A percentile compares a stretch with the other conserved stretches of the same genome.
phyloP scores from a whole-genome alignment of 768 basidiomycete genomes.

The Lactarius akahatsu region DNA sequence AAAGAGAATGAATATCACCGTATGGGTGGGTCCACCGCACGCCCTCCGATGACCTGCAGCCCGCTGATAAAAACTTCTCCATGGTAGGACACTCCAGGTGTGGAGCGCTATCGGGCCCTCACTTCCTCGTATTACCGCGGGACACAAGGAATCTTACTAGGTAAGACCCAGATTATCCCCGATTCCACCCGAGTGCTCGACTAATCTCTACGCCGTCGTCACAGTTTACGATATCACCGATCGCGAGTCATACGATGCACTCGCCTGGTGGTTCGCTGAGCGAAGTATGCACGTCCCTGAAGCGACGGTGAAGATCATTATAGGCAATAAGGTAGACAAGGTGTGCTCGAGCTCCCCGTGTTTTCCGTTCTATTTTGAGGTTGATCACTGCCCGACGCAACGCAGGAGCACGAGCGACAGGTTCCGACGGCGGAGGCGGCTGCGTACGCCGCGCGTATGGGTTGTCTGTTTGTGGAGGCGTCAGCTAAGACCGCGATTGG shows the following conservation, averaged over 20 bases:
- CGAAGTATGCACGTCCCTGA: conserved; percentile 86
- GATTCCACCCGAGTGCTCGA: background rate
- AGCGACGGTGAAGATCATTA: conserved; percentile 88
- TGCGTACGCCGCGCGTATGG: conserved; percentile 77
- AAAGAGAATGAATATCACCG: conserved; percentile 85
- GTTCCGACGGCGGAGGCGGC: conserved; percentile 72
- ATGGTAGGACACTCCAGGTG: conserved; percentile 85
- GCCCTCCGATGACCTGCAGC: background rate
- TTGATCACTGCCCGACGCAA: background rate
- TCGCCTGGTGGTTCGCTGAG: conserved; percentile 90
- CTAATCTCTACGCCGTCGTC: background rate
- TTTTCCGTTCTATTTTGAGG: background rate
- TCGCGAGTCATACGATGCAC: conserved; percentile 86
- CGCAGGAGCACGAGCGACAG: conserved; percentile 82
- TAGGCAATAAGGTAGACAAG: conserved; percentile 94
- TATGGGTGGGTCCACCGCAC: conserved; percentile 70
- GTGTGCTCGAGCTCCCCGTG: conserved; percentile 36
- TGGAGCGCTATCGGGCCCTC: conserved; percentile 93
- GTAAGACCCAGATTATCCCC: conserved; percentile 36
- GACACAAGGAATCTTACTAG: conserved; percentile 76
- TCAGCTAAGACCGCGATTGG: conserved; percentile 87
- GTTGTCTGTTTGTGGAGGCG: conserved; percentile 88
- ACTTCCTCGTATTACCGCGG: conserved; percentile 93
- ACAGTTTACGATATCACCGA: conserved; percentile 93
- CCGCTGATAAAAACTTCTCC: background rate